Evolutionary conservation across 1,139 yeast species (phyloP).

Genomic region (Sugiyamaella novakii): DNA sequence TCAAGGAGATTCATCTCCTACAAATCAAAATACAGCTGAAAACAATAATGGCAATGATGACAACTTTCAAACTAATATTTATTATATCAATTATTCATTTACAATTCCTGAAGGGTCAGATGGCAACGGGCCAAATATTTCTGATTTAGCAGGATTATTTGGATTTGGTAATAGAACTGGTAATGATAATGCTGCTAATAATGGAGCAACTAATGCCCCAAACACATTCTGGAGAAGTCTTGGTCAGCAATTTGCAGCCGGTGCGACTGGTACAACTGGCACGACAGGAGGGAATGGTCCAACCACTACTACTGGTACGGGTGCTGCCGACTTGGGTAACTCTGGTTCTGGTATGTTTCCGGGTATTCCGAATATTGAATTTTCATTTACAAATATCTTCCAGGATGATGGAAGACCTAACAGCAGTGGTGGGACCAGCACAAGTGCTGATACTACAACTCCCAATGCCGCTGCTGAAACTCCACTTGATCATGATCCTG

Average conservation of each 20-base stretch:
- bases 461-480: not conserved
- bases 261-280: not conserved
- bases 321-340: not conserved
- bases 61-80: constrained; percentile 9
- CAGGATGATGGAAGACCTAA: constrained; percentile 1
- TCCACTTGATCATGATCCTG: not conserved
- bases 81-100: constrained; percentile 18
- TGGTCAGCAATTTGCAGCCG: not conserved
- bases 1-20: constrained; percentile 3
- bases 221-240: constrained; percentile 6
- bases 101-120: constrained; percentile 9
- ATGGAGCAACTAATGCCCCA: not conserved
- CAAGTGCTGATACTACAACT: not conserved
- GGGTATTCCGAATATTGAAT: not conserved
- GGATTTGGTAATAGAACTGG: constrained; percentile 3
- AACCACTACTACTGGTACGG: not conserved
- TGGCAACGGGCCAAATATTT: not conserved
- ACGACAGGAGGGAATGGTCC: not conserved
- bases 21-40: not conserved
- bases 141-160: constrained; percentile 6
- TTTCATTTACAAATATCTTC: constrained; percentile 7
- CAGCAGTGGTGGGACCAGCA: not conserved
- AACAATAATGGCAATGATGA: constrained; percentile 6
- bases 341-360: not conserved
- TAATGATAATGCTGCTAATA: not conserved